phyloP scores from a whole-genome alignment of 2,329 filamentous ascomycete species.

The Clathrospora elynae region DNA sequence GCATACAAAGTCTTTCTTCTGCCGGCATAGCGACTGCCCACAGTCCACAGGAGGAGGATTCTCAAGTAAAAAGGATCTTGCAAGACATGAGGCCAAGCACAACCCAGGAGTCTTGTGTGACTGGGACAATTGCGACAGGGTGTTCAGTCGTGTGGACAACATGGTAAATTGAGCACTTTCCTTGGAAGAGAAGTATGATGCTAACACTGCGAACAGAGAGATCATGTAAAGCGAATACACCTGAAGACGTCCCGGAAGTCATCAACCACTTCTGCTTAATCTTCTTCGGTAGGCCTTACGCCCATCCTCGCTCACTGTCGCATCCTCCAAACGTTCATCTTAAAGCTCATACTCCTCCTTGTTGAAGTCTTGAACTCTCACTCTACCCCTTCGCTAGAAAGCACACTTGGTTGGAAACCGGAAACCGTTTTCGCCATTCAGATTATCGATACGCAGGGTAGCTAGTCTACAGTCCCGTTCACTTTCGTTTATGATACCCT shows the following conservation, averaged over 20 bases:
- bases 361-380: neutral
- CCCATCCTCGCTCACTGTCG: neutral
- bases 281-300: neutral
- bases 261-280: conserved; percentile 23
- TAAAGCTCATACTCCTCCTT: neutral
- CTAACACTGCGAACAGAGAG: conserved; percentile 40
- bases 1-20: conserved; percentile 66
- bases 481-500: conserved; percentile 41
- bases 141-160: conserved; percentile 67
- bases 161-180: conserved; percentile 53
- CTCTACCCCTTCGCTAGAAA: neutral
- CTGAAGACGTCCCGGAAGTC: conserved; percentile 43
- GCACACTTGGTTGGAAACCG: neutral
- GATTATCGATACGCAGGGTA: conserved; percentile 16
- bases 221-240: conserved; percentile 50
- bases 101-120: conserved; percentile 65
- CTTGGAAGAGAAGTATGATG: neutral
- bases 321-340: neutral
- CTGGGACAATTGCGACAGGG: conserved; percentile 61
- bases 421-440: conserved; percentile 2
- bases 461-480: conserved; percentile 22
- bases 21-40: conserved; percentile 63
- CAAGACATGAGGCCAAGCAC: conserved; percentile 66
- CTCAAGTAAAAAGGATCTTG: conserved; percentile 66
- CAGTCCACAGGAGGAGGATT: conserved; percentile 63